Evolutionary conservation across 345 rosid species (phyloP).

Genomic region (Salix brachista): DNA sequence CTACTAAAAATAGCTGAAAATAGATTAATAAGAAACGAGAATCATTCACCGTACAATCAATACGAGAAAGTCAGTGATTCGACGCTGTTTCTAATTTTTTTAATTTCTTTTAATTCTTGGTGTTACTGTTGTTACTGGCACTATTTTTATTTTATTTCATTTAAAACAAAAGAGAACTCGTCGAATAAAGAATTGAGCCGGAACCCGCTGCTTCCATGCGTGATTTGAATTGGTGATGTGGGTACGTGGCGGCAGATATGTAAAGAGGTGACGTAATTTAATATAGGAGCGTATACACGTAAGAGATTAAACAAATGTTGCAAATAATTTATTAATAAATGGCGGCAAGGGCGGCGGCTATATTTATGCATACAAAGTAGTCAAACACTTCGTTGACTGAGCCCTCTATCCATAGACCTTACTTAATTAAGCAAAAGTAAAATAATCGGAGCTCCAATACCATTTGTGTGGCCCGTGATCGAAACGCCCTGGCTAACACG

Average conservation of each 20-base stretch:
- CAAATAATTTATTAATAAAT: neutral
- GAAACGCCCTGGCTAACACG: neutral
- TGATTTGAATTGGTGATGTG: neutral
- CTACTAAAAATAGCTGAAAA: too few species aligned
- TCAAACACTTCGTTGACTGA: conserved; percentile 29
- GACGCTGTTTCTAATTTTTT: too few species aligned
- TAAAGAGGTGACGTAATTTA: neutral
- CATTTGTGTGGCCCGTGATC: neutral
- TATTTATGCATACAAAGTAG: neutral
- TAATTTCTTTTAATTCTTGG: too few species aligned
- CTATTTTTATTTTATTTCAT: too few species aligned
- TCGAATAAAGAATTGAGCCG: neutral
- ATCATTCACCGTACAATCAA: too few species aligned
- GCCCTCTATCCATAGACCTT: neutral
- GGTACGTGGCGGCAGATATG: neutral
- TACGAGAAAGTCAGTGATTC: too few species aligned
- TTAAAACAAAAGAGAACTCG: neutral
- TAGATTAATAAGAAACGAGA: too few species aligned
- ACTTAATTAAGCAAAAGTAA: neutral
- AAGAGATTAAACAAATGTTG: neutral
- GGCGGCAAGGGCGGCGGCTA: conserved; percentile 17
- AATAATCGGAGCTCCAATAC: neutral
- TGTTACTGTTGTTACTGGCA: too few species aligned
- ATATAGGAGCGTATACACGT: neutral
- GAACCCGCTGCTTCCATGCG: neutral